Percentiles rank a stretch among this genome's conserved stretches.
Conservation (phyloP, 2,329 filamentous ascomycete genomes). For the Aspergillaceae sp. region DNA sequence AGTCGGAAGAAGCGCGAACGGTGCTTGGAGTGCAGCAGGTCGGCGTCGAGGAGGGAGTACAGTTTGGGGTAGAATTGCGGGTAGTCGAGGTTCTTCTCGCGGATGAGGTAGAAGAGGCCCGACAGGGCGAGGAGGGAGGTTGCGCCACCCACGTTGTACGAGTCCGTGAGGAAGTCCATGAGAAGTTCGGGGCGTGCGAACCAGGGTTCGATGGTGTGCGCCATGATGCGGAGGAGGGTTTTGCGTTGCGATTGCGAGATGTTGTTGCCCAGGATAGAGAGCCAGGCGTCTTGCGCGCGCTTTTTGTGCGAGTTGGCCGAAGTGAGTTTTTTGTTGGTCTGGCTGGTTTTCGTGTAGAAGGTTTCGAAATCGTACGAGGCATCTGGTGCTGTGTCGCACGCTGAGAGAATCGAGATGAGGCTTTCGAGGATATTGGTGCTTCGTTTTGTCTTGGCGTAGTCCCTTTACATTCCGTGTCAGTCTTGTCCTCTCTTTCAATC, state of each 20-base stretch:
- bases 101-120: slow-evolving; percentile 90
- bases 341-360: slow-evolving; percentile 42
- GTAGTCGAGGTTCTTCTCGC: slow-evolving; percentile 90
- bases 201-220: slow-evolving; percentile 75
- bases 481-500: too few relatives aligned
- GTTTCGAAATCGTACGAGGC: slow-evolving; percentile 28
- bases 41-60: slow-evolving; percentile 80
- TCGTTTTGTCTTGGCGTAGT: slow-evolving; percentile 24
- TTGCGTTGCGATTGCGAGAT: slow-evolving; percentile 70
- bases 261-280: slow-evolving; percentile 59
- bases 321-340: slow-evolving; percentile 59
- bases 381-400: slow-evolving; percentile 59
- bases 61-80: slow-evolving; percentile 88
- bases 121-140: slow-evolving; percentile 81
- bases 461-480: slow-evolving; percentile 14
- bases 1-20: slow-evolving; percentile 88
- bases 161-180: slow-evolving; percentile 95
- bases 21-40: slow-evolving; percentile 87
- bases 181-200: slow-evolving; percentile 80
- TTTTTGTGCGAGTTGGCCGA: slow-evolving; percentile 65
- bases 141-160: slow-evolving; percentile 77
- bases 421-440: slow-evolving; percentile 24
- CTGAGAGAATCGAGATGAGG: slow-evolving; percentile 31
- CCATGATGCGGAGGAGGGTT: slow-evolving; percentile 63
- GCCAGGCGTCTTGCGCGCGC: slow-evolving; percentile 77